Base-by-base conservation (phyloP, 129 eudicot genomes). In the Solidago caesia region DNA sequence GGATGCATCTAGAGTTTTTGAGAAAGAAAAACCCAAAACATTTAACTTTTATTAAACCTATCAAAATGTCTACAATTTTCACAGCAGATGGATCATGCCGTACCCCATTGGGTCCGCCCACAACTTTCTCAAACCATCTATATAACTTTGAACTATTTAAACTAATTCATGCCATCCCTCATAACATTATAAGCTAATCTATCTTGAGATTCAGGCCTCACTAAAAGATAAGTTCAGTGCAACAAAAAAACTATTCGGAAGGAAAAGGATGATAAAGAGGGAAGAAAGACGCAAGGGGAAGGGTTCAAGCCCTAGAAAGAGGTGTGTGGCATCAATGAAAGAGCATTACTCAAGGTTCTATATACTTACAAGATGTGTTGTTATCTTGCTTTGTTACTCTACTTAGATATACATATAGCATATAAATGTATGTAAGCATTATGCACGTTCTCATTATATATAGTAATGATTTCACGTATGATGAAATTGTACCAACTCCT, bases 291-390 rank as follows among this genome's bases (percentile, higher is more conserved):
- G 7, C 6, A 59, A 15, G 55, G 52, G 21, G 42, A 69, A 16
- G 44, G 21, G 53, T 15, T 56, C 41, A 41, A 72, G 73, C 15
- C 29, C 45, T 6, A 74, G 7, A 58, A 74, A 44, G 76, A 71
- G 67, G 75, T 74, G 72, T 44, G 15, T 25, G 59, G 64, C 75
- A 14, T 55, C 70, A 13, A 29, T 75, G 51, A 80, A 80, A 68
- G 84, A 74, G 39, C 79, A 51, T 6, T 67, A 75, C 44, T 80
- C 84, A 65, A 80, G 84, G 69, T 80, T 80, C 57, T 80, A 80
- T 70, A 80, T 80, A 52, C 51, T 74, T 43, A 14, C 76, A 49
- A 80, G 72, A 80, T 75, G 84, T 62, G 80, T 79, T 58, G 64
- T 52, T 11, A 80, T 75, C 49, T 75, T 81, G 67, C 63, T 81